Evolutionary conservation across 805 yeast species (phyloP).

Genomic region (Metschnikowia chrysomelidarum): DNA sequence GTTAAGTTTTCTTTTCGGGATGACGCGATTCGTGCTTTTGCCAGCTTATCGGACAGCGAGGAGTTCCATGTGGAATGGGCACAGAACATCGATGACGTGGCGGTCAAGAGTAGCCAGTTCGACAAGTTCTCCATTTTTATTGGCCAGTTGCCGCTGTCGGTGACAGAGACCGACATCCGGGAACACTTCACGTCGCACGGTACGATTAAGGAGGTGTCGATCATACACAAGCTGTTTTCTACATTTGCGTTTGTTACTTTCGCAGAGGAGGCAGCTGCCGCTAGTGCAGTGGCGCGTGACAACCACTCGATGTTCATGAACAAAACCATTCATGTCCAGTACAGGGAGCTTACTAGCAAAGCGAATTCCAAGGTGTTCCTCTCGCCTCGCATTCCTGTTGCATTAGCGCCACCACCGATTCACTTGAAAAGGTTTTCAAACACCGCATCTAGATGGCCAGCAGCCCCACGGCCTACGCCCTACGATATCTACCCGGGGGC

Average conservation of each 20-base stretch:
- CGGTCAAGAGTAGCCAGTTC: conserved; percentile 27
- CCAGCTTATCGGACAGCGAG: conserved; percentile 54
- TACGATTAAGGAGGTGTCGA: conserved; percentile 53
- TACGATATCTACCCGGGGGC: conserved; percentile 36
- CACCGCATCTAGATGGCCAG: conserved; percentile 12
- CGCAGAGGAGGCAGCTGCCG: conserved; percentile 68
- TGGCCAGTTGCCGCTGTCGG: conserved; percentile 62
- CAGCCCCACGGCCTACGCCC: conserved; percentile 8
- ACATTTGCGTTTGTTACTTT: conserved; percentile 75
- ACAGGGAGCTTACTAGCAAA: conserved; percentile 51
- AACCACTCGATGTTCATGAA: conserved; percentile 74
- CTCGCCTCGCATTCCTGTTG: conserved; percentile 22
- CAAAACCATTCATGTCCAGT: conserved; percentile 82
- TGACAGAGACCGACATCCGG: conserved; percentile 52
- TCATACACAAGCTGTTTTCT: conserved; percentile 47
- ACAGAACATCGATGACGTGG: conserved; percentile 60
- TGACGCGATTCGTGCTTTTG: conserved; percentile 85
- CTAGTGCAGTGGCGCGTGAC: conserved; percentile 81
- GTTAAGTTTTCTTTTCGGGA: conserved; percentile 77
- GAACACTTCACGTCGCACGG: conserved; percentile 71
- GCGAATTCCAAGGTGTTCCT: conserved; percentile 27
- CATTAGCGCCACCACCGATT: conserved; percentile 81
- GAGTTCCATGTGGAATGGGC: conserved; percentile 80
- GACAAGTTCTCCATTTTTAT: conserved; percentile 76
- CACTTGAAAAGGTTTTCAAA: conserved; percentile 37